Conservation (phyloP, 306 rosid genomes). For the Inga leiocalycina region DNA sequence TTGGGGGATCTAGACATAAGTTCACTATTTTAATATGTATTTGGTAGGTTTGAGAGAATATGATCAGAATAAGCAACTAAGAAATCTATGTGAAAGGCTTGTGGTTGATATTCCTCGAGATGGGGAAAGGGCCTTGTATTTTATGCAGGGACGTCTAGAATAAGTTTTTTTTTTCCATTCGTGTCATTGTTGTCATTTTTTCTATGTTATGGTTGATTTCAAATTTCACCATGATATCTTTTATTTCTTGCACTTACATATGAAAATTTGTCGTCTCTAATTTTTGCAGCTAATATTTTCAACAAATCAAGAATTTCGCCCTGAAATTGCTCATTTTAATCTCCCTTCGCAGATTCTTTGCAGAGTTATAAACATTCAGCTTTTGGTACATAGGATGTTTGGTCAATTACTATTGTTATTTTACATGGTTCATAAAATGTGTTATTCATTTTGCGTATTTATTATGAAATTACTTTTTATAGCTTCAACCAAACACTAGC, state of each 20-base stretch:
- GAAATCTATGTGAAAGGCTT: constrained; percentile 84
- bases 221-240: not conserved
- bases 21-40: not conserved
- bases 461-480: constrained; percentile 21
- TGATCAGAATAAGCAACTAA: constrained; percentile 49
- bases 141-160: constrained; percentile 84
- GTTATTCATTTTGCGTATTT: not conserved
- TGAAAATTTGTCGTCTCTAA: not conserved
- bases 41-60: constrained; percentile 45
- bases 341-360: constrained; percentile 77
- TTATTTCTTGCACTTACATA: not conserved
- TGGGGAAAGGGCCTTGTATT: constrained; percentile 62
- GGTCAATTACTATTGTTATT: not conserved
- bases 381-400: constrained; percentile 60
- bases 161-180: constrained; percentile 44
- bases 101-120: constrained; percentile 63
- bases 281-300: no score
- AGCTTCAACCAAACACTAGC: constrained; percentile 80
- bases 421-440: not conserved
- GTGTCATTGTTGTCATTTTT: not conserved
- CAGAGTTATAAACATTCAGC: constrained; percentile 55
- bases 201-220: not conserved
- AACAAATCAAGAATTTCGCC: constrained; percentile 59
- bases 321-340: constrained; percentile 61
- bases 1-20: no score